phyloP scores from a whole-genome alignment of 148 eudicot genomes.

The Cornus controversa region DNA sequence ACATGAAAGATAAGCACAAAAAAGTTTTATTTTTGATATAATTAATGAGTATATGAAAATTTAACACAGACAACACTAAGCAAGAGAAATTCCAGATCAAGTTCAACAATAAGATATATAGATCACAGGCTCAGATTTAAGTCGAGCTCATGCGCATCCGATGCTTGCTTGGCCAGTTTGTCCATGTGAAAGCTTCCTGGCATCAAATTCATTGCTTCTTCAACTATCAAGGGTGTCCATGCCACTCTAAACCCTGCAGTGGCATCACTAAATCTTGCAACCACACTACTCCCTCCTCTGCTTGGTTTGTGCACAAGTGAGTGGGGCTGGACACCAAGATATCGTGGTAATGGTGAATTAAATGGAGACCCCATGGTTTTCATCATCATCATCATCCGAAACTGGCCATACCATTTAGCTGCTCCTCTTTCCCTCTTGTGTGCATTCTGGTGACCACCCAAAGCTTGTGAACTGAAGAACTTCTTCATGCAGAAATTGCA shows the following conservation, averaged over 20 bases:
- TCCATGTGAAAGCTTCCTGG: conserved; percentile 32
- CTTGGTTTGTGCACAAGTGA: conserved; percentile 21
- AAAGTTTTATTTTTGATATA: too few relatives aligned
- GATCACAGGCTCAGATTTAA: conserved; percentile 27
- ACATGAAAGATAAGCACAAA: too few relatives aligned
- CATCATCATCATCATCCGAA: neutral
- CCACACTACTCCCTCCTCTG: conserved; percentile 8
- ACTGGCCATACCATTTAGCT: conserved; percentile 1
- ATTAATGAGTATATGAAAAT: too few relatives aligned
- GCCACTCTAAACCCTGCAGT: neutral
- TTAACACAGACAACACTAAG: too few relatives aligned
- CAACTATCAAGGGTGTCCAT: neutral
- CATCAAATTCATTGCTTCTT: conserved; percentile 12
- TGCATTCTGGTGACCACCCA: conserved; percentile 50
- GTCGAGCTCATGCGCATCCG: conserved; percentile 14
- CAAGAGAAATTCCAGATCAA: too few relatives aligned
- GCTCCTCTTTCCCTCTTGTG: conserved; percentile 37
- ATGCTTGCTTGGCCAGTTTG: conserved; percentile 1
- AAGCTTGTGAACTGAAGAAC: conserved; percentile 38
- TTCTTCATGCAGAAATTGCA: conserved; percentile 35
- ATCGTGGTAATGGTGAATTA: conserved; percentile 1
- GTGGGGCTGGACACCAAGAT: conserved; percentile 27
- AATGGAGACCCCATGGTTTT: too few relatives aligned
- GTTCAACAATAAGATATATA: neutral
- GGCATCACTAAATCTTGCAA: conserved; percentile 4